phyloP scores from a whole-genome alignment of 2,329 filamentous ascomycete genomes.

The Epichloe aotearoae region DNA sequence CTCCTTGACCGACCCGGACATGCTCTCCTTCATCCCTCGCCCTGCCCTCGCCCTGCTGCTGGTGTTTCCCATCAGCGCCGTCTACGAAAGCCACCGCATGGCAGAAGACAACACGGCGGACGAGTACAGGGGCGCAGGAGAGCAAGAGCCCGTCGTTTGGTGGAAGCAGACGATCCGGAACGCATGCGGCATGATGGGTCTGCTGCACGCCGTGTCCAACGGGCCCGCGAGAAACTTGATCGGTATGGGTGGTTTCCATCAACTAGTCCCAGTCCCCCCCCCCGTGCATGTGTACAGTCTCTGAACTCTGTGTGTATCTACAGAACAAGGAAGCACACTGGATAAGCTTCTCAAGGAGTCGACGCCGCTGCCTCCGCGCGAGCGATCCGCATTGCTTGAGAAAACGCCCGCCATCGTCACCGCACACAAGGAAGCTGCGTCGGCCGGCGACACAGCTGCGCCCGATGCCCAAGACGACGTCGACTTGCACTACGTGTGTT shows the following conservation, averaged over 20 bases:
- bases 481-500: slow-evolving; percentile 94
- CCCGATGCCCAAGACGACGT: slow-evolving; percentile 67
- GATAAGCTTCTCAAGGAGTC: slow-evolving; percentile 54
- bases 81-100: slow-evolving; percentile 64
- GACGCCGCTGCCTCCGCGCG: slow-evolving; percentile 48
- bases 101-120: slow-evolving; percentile 53
- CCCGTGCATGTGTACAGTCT: too few relatives aligned
- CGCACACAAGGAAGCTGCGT: slow-evolving; percentile 68
- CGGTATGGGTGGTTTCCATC: slow-evolving; percentile 19
- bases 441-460: slow-evolving; percentile 62
- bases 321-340: slow-evolving; percentile 41
- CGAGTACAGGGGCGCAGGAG: slow-evolving; percentile 56
- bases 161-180: slow-evolving; percentile 92
- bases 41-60: slow-evolving; percentile 81
- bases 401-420: slow-evolving; percentile 59
- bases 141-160: slow-evolving; percentile 70
- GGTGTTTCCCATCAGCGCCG: slow-evolving; percentile 72
- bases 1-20: slow-evolving; percentile 72
- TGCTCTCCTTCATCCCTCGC: slow-evolving; percentile 77
- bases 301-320: not conserved
- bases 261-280: too few relatives aligned
- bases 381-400: slow-evolving; percentile 65
- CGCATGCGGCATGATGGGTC: slow-evolving; percentile 79
- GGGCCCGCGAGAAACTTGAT: slow-evolving; percentile 55
- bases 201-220: slow-evolving; percentile 74